Evolutionary conservation across 768 basidiomycete genomes (phyloP), one percentile per base, ranked within the genome.

Genomic region (Clitopilus passeckerianus): DNA sequence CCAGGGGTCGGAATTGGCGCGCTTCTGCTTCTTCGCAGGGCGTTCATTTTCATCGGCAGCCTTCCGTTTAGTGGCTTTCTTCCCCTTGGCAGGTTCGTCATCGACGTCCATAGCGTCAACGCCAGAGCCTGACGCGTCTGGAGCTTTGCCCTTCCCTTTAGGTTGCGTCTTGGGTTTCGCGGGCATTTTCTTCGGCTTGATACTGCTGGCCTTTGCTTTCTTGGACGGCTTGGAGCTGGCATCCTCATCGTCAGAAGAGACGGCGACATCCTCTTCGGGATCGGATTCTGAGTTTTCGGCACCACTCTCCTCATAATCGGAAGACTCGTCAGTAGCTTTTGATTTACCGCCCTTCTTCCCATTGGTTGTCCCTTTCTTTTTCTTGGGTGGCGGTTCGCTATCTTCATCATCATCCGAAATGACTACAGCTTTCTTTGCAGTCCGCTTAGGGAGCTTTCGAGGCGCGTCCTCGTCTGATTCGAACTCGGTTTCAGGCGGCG

Each of bases 1-100:
- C 91, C 94, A 92, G 6, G 90, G 87, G 67, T 94, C 89, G 50
- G 74, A 84, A 60, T 87, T 84, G 41, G 80, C 77, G 30, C 83
- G 83, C 73, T 84, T 87, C 67, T 81, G 78, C 67, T 83, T 86
- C 68, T 88, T 86, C 20, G 75, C 69, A 1, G 80, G 74, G 12
- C 73, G 75, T 55, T 73, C 71, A 34, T 71, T 71, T 41, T 75
- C 74, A 34, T 73, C 70, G 34, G 70, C 73, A 22, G 68, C 72
- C 64, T 78, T 79, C 56, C 70, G 74, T 62, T 73, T 74, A 10
- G 71, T 66, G 6, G 77, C 71, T 57, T 73, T 74, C 59, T 74
- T 75, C 69, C 77, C 57, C 55, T 71, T 73, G 1, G 63, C 56
- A 30, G 65, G 69, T 14, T 74, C 74, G 6, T 82, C 78, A 54